These are phyloP conservation scores for Aureobasidium sp. DNA, from an alignment of 2,329 filamentous ascomycete genomes.

Conservation along the genomic window DNA sequence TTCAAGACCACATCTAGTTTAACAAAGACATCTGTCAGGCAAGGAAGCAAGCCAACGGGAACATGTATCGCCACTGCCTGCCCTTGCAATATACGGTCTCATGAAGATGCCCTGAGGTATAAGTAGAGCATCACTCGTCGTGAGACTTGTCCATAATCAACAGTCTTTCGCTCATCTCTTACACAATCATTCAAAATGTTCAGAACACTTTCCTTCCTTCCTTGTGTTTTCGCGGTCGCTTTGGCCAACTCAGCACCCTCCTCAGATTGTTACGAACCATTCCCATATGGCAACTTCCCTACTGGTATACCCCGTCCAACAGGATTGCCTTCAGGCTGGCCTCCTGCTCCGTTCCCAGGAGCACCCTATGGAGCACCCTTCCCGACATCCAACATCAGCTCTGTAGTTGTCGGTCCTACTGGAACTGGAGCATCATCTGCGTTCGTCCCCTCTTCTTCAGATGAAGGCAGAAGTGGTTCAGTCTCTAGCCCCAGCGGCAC, in stretches of 20 bases:
- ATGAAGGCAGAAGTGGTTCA: conserved; percentile 6
- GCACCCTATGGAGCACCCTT: conserved; percentile 6
- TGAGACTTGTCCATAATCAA: neutral
- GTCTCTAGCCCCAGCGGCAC: neutral
- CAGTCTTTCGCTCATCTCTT: neutral
- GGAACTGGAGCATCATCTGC: conserved; percentile 7
- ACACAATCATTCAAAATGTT: conserved; percentile 7
- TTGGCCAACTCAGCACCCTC: neutral
- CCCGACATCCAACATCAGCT: conserved; percentile 5
- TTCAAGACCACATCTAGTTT: neutral
- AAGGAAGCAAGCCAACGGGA: conserved; percentile 1
- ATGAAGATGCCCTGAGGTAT: neutral
- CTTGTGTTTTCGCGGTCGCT: neutral
- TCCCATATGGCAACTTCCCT: conserved; percentile 1
- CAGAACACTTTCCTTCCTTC: neutral
- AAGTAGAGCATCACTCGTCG: neutral
- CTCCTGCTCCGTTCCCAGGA: neutral
- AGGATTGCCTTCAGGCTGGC: neutral
- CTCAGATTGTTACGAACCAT: conserved; percentile 12
- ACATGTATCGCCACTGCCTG: neutral
- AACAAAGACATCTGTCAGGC: neutral
- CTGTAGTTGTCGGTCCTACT: neutral
- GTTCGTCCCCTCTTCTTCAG: neutral
- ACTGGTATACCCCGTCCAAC: neutral
- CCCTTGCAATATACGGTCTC: neutral